Percentiles rank a stretch among this genome's conserved stretches.
Evolutionary conservation across 1,284 basidiomycete genomes (phyloP).

Genomic region (Leccinum huronense): DNA sequence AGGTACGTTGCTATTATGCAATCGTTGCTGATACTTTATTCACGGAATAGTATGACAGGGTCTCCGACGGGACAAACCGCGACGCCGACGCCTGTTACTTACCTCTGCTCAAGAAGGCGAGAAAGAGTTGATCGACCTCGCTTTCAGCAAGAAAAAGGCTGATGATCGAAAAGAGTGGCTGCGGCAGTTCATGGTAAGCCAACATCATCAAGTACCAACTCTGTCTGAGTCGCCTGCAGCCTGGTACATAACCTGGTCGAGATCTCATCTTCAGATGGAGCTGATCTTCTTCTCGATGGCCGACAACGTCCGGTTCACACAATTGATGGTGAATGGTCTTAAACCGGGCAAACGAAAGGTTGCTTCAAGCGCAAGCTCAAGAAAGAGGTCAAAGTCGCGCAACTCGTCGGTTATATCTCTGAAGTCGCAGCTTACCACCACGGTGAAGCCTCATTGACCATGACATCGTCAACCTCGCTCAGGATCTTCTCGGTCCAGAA

Average conservation of each 20-base stretch:
- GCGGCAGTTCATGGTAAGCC: constrained; percentile 79
- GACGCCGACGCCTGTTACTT: constrained; percentile 86
- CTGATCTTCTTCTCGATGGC: constrained; percentile 99
- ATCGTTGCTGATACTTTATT: constrained; percentile 1
- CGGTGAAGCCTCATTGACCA: constrained; percentile 83
- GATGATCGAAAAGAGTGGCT: constrained; percentile 99
- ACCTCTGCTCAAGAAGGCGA: constrained; percentile 75
- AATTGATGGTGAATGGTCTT: constrained; percentile 90
- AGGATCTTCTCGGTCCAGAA: constrained; percentile 96
- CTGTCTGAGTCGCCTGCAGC: constrained; percentile 46
- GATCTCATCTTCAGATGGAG: constrained; percentile 88
- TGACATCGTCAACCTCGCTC: constrained; percentile 92
- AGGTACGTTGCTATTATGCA: constrained; percentile 52
- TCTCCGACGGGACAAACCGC: constrained; percentile 82
- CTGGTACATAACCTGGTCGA: constrained; percentile 90
- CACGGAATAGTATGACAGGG: constrained; percentile 56
- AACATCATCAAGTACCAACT: not conserved
- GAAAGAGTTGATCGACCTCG: constrained; percentile 90
- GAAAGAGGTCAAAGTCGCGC: constrained; percentile 94
- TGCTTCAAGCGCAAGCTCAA: constrained; percentile 95
- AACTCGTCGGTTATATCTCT: constrained; percentile 92
- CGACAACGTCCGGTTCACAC: constrained; percentile 95
- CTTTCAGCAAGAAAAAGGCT: constrained; percentile 99
- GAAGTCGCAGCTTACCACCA: constrained; percentile 98
- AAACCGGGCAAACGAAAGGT: constrained; percentile 99